Evolutionary conservation across 306 rosid genomes (phyloP), one percentile per base, ranked within the genome.

Genomic region (Quercus glauca): DNA sequence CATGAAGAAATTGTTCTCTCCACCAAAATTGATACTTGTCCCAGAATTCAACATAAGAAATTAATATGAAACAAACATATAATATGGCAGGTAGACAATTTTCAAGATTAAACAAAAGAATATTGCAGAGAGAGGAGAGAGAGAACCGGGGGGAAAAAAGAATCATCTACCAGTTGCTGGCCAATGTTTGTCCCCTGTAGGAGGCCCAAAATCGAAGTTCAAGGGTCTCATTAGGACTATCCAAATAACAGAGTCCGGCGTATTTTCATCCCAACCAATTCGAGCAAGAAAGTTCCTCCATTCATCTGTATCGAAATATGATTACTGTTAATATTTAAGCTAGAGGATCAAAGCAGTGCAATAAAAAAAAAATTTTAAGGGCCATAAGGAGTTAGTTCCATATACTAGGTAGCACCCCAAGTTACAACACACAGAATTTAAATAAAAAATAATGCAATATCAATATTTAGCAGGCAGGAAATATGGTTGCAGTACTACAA

Each of bases 171-270:
- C 99, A 61, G 99, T 95, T 89, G n/a, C 99, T 91, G 71, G 98
- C 94, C 81, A 95, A 86, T 51, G 99, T 95, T 86, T 95, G 99
- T 64, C 91, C 99, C n/a, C 99, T 85, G 79, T 92, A 95, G 37
- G 98, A 92, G 53, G 97, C 99, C 99, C 99, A 95, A 86, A 92
- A 90, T 25, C 98, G 95, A 77, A 92, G 88, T 81, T 93, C 98
- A 81, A 95, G 93, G 73, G 89, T 90, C 78, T 95, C 99, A 78
- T 69, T 82, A 20, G 92, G 37, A 78, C 78, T 89, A 65, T 86
- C 88, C 74, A 80, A 76, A 90, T 94, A 65, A 89, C 96, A 0
- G 78, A 80, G 59, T 95, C 97, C 37, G 18, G 80, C 7, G 93
- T 78, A 86, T 82, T 88, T 81, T 95, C 97, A 68, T 92, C 91